These are phyloP conservation scores for Cyberlindnera misumaiensis DNA, from an alignment of 805 yeast species.

Conservation along the genomic window DNA sequence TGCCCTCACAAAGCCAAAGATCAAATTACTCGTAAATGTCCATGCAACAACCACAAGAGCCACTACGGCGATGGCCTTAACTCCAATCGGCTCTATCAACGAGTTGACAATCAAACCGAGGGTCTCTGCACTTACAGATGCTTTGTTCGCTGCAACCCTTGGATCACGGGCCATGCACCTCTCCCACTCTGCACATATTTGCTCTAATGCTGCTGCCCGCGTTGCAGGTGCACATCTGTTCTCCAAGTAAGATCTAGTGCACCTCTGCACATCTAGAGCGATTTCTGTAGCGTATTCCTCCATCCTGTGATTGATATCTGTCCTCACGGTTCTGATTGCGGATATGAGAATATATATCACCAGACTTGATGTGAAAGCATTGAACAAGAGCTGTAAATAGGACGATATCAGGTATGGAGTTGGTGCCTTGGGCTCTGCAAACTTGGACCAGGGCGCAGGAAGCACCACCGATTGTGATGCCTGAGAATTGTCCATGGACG, in stretches of 20 bases:
- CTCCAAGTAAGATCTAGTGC: constrained; percentile 43
- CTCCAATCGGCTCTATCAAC: constrained; percentile 60
- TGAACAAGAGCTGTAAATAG: constrained; percentile 50
- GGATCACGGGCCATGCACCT: constrained; percentile 58
- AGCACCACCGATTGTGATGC: constrained; percentile 20
- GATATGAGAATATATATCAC: constrained; percentile 37
- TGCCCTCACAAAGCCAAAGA: constrained; percentile 61
- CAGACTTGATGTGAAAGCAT: constrained; percentile 39
- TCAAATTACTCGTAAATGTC: constrained; percentile 54
- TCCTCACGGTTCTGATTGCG: constrained; percentile 40
- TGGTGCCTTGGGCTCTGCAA: constrained; percentile 44
- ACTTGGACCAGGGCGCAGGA: constrained; percentile 55
- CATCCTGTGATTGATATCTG: constrained; percentile 49
- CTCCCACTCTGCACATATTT: constrained; percentile 54
- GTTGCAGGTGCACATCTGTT: constrained; percentile 53
- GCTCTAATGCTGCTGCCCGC: constrained; percentile 52
- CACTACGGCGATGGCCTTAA: constrained; percentile 46
- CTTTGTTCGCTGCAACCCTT: constrained; percentile 36
- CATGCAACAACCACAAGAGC: constrained; percentile 33
- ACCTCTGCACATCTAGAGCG: constrained; percentile 44
- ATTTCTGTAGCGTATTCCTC: constrained; percentile 39
- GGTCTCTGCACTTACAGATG: constrained; percentile 54
- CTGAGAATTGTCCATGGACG: constrained; percentile 8
- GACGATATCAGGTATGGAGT: constrained; percentile 54
- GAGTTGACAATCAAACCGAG: constrained; percentile 57